Evolutionary conservation across 306 rosid genomes (phyloP).

Genomic region (Dalbergia oliveri): DNA sequence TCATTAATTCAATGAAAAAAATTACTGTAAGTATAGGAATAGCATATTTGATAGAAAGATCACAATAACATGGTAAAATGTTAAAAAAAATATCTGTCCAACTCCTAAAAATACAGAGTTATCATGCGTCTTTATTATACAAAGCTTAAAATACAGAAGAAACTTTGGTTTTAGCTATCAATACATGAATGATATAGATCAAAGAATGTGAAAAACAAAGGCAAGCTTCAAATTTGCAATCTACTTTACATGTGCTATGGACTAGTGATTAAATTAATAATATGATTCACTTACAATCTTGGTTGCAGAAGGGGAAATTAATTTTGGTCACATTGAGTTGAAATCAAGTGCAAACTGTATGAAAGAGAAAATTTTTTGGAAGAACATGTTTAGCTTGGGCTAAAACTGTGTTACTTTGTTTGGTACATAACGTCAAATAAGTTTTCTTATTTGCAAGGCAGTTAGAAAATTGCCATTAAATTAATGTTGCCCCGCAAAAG

Average conservation of each 20-base stretch:
- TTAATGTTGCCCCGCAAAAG: neutral
- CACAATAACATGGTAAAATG: neutral
- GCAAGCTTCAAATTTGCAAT: neutral
- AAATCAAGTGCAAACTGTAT: neutral
- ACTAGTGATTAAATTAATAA: neutral
- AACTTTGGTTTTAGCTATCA: neutral
- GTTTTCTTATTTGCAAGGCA: neutral
- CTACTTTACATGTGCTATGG: neutral
- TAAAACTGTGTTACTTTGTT: neutral
- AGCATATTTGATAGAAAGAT: neutral
- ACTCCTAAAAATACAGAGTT: slow-evolving; percentile 39
- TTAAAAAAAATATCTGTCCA: neutral
- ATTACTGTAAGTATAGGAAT: neutral
- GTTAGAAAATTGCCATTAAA: neutral
- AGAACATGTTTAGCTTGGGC: too few species aligned
- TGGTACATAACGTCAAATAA: slow-evolving; percentile 35
- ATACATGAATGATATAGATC: neutral
- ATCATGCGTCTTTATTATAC: slow-evolving; percentile 11
- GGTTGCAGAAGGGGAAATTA: neutral
- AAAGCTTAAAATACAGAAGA: slow-evolving; percentile 1
- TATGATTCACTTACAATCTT: neutral
- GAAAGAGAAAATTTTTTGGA: too few species aligned
- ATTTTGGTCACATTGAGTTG: neutral
- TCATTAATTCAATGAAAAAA: neutral
- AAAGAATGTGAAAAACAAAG: neutral